Evolutionary conservation across 257 asterid species (phyloP), one percentile per base, ranked within the genome.

Genomic region (Anisodus tanguticus): DNA sequence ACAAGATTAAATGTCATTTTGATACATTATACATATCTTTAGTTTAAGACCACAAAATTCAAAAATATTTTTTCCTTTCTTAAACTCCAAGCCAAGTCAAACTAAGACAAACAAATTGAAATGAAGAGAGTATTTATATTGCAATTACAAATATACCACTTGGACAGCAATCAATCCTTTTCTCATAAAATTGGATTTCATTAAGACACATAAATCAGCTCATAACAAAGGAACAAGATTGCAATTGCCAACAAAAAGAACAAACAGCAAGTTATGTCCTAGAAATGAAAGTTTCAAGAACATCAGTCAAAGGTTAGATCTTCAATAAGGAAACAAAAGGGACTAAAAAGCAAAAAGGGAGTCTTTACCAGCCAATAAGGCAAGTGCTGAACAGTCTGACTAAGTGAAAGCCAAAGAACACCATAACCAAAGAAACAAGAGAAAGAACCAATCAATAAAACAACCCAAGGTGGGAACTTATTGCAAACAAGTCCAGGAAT

Each of bases 341-440:
- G 45, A 41, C 4, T 4, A 41, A 6, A 41, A 41, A 41, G 6
- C 4, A 41, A 41, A 41, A 41, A 6, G 45, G 45, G 6, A 31
- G 35, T 31, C 35, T 43, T 82, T 84, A 93, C 95, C 95, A 88
- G 76, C 97, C 93, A 91, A 84, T 89, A 91, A 54, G 98, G 95
- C 81, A 91, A 59, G 57, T 87, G 70, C 37, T 45, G 39, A 49
- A 90, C 82, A 76, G 90, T 86, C 16, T 82, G 82, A 85, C 74
- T 87, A 59, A 93, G 89, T 81, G 91, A 87, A 63, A 92, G 95
- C 98, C 98, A 93, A 45, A 93, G 84, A 66, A 90, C 90, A 10
- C 97, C 98, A 86, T 93, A 93, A 47, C 98, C 98, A 79, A 89
- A 41, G 59, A 91, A 90, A 80, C 94, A 93, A 55, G 91, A 59